These are phyloP conservation scores for Trichoderma virens DNA, from an alignment of 495 filamentous ascomycete genomes.

Conservation along the genomic window DNA sequence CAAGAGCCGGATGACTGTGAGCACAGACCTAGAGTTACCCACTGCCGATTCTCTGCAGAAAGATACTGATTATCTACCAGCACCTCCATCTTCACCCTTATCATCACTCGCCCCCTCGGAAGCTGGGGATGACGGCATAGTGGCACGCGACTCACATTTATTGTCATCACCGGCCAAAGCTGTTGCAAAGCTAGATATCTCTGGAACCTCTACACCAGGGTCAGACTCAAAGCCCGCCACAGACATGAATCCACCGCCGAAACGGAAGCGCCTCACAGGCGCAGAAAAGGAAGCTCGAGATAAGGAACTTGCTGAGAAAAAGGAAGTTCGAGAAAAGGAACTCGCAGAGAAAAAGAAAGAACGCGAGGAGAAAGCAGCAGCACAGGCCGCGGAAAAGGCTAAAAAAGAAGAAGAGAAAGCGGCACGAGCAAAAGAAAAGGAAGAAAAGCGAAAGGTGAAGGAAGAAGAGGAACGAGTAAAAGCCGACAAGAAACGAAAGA, in stretches of 20 bases:
- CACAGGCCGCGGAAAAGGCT: constrained; percentile 28
- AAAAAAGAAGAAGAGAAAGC: constrained; percentile 31
- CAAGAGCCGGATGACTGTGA: background rate
- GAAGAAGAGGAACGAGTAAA: constrained; percentile 43
- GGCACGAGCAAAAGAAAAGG: constrained; percentile 33
- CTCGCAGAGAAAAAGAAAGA: constrained; percentile 32
- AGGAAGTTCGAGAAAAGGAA: constrained; percentile 28
- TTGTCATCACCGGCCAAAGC: background rate
- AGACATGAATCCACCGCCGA: constrained; percentile 39
- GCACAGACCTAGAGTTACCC: background rate
- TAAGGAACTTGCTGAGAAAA: constrained; percentile 31
- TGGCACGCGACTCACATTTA: background rate
- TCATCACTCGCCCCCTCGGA: background rate
- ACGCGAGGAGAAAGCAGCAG: constrained; percentile 29
- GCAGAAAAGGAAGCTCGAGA: constrained; percentile 30
- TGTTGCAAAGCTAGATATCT: background rate
- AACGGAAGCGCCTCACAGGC: constrained; percentile 36
- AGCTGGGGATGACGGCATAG: background rate
- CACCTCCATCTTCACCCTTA: background rate
- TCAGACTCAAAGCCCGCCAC: background rate
- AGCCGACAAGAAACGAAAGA: constrained; percentile 38
- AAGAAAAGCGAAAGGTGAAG: constrained; percentile 33
- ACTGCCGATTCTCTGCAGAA: background rate
- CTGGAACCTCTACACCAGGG: background rate
- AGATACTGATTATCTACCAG: background rate